Evolutionary conservation across 331 rosid genomes (phyloP).

Genomic region (Malus hybrid): DNA sequence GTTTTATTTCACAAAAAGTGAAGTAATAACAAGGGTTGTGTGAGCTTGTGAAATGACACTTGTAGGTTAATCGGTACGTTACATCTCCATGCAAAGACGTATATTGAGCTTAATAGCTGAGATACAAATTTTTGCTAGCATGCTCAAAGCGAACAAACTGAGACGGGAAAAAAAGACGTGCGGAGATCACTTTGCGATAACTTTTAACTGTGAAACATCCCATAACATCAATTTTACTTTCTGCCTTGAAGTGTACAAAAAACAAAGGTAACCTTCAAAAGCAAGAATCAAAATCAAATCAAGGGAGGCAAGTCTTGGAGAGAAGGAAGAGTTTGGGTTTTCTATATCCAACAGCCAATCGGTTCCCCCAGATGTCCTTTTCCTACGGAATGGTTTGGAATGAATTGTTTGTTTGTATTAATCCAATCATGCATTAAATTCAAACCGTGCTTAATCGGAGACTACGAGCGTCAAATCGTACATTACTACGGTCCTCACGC

Average conservation of each 20-base stretch:
- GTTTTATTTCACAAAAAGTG: too few relatives aligned
- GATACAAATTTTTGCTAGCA: too few relatives aligned
- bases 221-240: neutral
- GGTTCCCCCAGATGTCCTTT: too few relatives aligned
- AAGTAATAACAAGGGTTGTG: too few relatives aligned
- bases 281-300: neutral
- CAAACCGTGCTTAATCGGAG: neutral
- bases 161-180: too few relatives aligned
- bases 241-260: neutral
- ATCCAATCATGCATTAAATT: neutral
- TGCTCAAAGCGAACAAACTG: too few relatives aligned
- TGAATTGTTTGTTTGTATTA: neutral
- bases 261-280: neutral
- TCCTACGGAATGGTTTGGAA: neutral
- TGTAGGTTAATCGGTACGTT: too few relatives aligned
- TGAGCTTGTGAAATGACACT: too few relatives aligned
- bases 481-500: neutral
- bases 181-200: too few relatives aligned
- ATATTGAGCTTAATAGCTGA: too few relatives aligned
- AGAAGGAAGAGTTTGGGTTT: neutral
- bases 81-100: too few relatives aligned
- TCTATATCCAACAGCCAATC: neutral
- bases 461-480: neutral
- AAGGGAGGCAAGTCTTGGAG: neutral
- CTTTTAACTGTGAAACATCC: too few relatives aligned